phyloP scores from a whole-genome alignment of 495 filamentous ascomycete species.

The Aspergillus wentii region DNA sequence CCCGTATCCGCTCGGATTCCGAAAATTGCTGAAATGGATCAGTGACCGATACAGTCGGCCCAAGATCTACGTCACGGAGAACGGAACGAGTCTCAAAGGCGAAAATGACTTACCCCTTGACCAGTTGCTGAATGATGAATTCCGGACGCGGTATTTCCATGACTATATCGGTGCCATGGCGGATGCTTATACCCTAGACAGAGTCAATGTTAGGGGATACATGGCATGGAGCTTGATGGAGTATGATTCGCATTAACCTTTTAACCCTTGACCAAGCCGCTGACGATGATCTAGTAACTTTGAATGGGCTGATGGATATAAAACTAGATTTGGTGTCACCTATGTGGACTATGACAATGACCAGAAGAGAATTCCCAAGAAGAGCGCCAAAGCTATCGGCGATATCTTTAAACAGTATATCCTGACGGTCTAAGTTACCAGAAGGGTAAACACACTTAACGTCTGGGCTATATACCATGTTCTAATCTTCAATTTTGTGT shows the following conservation, averaged over 20 bases:
- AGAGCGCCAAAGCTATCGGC: conserved; percentile 64
- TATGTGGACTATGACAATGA: conserved; percentile 71
- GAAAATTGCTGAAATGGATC: conserved; percentile 73
- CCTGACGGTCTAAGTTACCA: conserved; percentile 21
- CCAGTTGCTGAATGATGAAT: conserved; percentile 67
- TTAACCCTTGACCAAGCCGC: too few relatives aligned
- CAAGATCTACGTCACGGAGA: conserved; percentile 79
- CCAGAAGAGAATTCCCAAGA: conserved; percentile 74
- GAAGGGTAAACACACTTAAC: too few relatives aligned
- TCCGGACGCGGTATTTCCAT: conserved; percentile 68
- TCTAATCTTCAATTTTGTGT: too few relatives aligned
- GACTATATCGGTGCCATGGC: conserved; percentile 70
- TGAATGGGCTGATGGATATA: conserved; percentile 72
- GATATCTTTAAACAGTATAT: conserved; percentile 53
- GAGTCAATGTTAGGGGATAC: conserved; percentile 67
- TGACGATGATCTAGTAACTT: too few relatives aligned
- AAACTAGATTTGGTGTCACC: conserved; percentile 76
- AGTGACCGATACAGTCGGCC: conserved; percentile 69
- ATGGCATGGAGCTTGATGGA: conserved; percentile 82
- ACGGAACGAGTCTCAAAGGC: conserved; percentile 71
- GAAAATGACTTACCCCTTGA: conserved; percentile 70
- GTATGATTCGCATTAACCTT: too few relatives aligned
- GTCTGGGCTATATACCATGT: too few relatives aligned
- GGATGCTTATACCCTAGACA: conserved; percentile 59
- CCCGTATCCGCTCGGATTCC: conserved; percentile 66